A percentile compares a stretch with the other conserved stretches of the same genome.
Evolutionary conservation across 495 filamentous ascomycete species (phyloP).

Genomic region (Penicillium silybi): DNA sequence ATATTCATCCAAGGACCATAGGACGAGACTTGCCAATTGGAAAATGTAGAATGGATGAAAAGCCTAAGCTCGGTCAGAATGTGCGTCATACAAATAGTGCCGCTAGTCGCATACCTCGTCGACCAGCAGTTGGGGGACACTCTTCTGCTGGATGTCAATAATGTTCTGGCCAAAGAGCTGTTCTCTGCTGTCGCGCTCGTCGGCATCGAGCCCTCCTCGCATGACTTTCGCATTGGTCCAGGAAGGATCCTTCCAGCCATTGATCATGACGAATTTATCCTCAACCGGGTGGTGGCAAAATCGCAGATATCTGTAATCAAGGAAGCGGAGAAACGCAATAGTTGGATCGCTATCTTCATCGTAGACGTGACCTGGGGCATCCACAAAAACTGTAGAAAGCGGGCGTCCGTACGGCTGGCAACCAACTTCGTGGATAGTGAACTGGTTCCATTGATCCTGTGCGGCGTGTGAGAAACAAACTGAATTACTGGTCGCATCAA

Average conservation of each 20-base stretch:
- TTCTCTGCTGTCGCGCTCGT: slow-evolving; percentile 80
- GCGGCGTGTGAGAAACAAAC: slow-evolving; percentile 9
- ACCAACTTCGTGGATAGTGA: slow-evolving; percentile 64
- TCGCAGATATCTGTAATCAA: slow-evolving; percentile 91
- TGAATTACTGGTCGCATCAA: slow-evolving; percentile 3
- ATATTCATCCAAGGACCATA: slow-evolving; percentile 95
- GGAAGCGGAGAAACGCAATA: slow-evolving; percentile 60
- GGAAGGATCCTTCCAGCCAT: slow-evolving; percentile 85
- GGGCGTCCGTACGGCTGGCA: slow-evolving; percentile 69
- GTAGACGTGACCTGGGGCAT: slow-evolving; percentile 49
- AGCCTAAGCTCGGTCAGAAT: slow-evolving; percentile 49
- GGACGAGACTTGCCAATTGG: slow-evolving; percentile 87
- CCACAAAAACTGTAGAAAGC: slow-evolving; percentile 82
- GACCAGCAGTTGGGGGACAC: slow-evolving; percentile 71
- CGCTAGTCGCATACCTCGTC: slow-evolving; percentile 64
- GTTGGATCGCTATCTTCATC: slow-evolving; percentile 87
- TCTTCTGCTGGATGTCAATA: slow-evolving; percentile 90
- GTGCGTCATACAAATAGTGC: slow-evolving; percentile 15
- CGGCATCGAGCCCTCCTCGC: slow-evolving; percentile 80
- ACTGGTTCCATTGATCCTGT: slow-evolving; percentile 92
- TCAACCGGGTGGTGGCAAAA: slow-evolving; percentile 86
- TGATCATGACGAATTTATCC: slow-evolving; percentile 82
- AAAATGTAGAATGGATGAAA: slow-evolving; percentile 99
- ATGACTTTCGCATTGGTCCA: slow-evolving; percentile 78
- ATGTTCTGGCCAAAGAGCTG: slow-evolving; percentile 83